Conservation (phyloP, 345 rosid genomes). For the Lumnitzera littorea region DNA sequence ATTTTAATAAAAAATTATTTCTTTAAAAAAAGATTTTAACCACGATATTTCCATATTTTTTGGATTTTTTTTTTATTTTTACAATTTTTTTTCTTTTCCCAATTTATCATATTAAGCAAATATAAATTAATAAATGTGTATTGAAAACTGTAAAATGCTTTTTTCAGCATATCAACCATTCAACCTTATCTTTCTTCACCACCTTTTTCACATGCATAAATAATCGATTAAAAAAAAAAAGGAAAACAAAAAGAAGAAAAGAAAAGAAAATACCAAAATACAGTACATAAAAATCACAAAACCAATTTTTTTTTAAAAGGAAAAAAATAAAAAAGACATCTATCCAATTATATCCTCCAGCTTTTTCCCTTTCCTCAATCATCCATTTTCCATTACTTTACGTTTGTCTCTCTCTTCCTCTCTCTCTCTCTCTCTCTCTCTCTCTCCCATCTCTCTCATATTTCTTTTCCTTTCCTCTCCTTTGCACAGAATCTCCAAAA, state of each 20-base stretch:
- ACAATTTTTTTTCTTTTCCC: too few species aligned
- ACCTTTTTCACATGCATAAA: too few species aligned
- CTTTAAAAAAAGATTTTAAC: too few species aligned
- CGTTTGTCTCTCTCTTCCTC: conserved; percentile 3
- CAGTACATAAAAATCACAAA: background rate
- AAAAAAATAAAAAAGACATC: background rate
- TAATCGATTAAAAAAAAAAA: too few species aligned
- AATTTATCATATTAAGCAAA: too few species aligned
- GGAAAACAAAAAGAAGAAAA: background rate
- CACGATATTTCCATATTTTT: too few species aligned
- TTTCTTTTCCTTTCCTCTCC: conserved; percentile 4
- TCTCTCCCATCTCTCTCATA: background rate
- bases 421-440: background rate
- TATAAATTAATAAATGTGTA: too few species aligned
- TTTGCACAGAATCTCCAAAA: conserved; percentile 12
- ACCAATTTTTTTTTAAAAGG: background rate
- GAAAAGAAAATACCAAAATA: background rate
- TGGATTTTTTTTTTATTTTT: too few species aligned
- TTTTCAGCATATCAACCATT: too few species aligned
- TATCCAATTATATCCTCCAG: conserved; percentile 3
- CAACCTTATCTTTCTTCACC: too few species aligned
- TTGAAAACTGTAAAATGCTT: too few species aligned
- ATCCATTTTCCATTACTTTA: conserved; percentile 7
- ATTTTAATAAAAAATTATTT: too few species aligned
- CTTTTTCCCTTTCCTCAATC: conserved; percentile 9